Evolutionary conservation across 176 grass and related monocot genomes (phyloP), one percentile per base, ranked within the genome.

Genomic region (Calamus simplicifolius): DNA sequence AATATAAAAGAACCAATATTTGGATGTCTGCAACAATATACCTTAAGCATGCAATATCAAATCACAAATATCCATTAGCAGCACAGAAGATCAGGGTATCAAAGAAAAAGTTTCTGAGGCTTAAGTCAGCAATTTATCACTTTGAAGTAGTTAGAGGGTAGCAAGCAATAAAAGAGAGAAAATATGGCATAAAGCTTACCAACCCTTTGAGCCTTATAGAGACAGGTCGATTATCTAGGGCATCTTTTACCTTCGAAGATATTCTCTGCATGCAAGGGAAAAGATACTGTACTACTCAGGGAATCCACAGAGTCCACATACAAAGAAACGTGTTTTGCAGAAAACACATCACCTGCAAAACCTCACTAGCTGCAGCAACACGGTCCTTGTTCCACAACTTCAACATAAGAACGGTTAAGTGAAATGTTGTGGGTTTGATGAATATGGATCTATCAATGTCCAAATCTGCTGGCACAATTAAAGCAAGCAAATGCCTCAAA

Each of bases 371-470:
- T 31, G 62, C 74, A 58, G 78, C 65, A 57, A 97, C 51, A 25
- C 87, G 84, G 28, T 97, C 92, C 18, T 97, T 71, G 16, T 91
- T 97, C 87, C 92, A 97, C 62, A 97, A 80, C 56, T 91, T 91
- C 65, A 97, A 75, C 92, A 97, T 91, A 68, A 90, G 66, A 75
- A 97, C 92, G 2, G 92, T 97, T 57, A 97, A 80, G 70, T 97
- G 92, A 72, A 97, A 85, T 27, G 83, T 97, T 82, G 78, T 88
- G 49, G 92, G 87, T 57, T 90, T 82, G 62, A 90, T 90, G 77
- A 97, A 97, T 85, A 97, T 88, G 50, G 84, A 97, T 75, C 77
- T 91, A 56, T 97, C 87, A 48, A 97, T 88, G 31, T 81, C 73
- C 4, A 90, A 77, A 69, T 75, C 92, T 96, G 53, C 18, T 27